Percentiles rank a stretch among this genome's conserved stretches.
These are phyloP conservation scores for Podospora australis DNA, from an alignment of 495 filamentous ascomycete species.

Conservation along the genomic window DNA sequence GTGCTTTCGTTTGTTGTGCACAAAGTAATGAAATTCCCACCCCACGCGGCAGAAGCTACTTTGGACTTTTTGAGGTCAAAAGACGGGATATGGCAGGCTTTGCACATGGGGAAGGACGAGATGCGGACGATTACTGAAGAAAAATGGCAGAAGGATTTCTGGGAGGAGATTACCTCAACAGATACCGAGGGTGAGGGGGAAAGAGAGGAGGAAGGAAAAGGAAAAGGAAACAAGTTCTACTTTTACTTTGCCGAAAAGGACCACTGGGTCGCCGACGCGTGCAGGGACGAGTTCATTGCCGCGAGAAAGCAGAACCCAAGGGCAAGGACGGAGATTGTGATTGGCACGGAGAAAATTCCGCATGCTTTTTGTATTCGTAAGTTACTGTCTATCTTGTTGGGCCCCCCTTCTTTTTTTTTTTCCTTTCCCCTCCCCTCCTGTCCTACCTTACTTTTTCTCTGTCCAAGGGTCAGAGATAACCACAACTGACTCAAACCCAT, in stretches of 20 bases:
- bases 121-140: conserved; percentile 70
- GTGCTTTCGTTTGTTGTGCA: conserved; percentile 40
- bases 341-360: conserved; percentile 66
- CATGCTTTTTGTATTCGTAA: conserved; percentile 79
- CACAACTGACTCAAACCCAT: background rate
- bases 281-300: conserved; percentile 67
- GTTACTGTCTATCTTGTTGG: conserved; percentile 21
- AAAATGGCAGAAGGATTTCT: conserved; percentile 72
- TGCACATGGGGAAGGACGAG: conserved; percentile 61
- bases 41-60: conserved; percentile 54
- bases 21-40: conserved; percentile 47
- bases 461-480: background rate
- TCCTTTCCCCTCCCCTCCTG: no score
- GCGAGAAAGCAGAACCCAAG: conserved; percentile 11
- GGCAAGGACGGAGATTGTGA: conserved; percentile 57
- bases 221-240: conserved; percentile 44
- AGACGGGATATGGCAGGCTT: conserved; percentile 61
- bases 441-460: conserved; percentile 9
- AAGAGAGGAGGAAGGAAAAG: background rate
- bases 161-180: conserved; percentile 53
- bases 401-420: no score
- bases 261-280: conserved; percentile 74
- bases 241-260: conserved; percentile 77
- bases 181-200: conserved; percentile 30
- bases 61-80: conserved; percentile 54